These are phyloP conservation scores for Leishmania braziliensis DNA, from an alignment of 208 protist species.

Conservation along the genomic window DNA sequence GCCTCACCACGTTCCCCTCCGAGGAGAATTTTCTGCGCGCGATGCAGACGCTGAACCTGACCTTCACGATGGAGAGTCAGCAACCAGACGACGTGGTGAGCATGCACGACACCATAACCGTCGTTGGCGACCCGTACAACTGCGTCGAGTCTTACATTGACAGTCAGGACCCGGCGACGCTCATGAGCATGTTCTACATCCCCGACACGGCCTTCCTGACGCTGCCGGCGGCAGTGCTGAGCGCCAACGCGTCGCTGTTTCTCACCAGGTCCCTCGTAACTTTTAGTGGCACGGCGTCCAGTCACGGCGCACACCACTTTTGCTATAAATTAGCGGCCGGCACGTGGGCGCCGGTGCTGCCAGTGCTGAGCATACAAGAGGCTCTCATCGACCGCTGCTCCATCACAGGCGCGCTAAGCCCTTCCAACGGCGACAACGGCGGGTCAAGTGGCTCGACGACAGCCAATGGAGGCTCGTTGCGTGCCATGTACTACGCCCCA, in stretches of 20 bases:
- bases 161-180: constrained; percentile 27
- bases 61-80: constrained; percentile 61
- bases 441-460: neutral
- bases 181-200: constrained; percentile 57
- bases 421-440: constrained; percentile 33
- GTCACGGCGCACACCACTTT: constrained; percentile 49
- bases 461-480: constrained; percentile 25
- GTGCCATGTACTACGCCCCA: constrained; percentile 86
- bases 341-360: constrained; percentile 82
- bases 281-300: constrained; percentile 36
- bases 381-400: constrained; percentile 44
- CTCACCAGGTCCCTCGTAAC: constrained; percentile 47
- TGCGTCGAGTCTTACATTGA: constrained; percentile 78
- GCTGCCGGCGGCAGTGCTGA: constrained; percentile 53
- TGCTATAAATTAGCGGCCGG: constrained; percentile 77
- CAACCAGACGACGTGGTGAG: constrained; percentile 65
- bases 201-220: constrained; percentile 72
- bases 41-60: constrained; percentile 70
- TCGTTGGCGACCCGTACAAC: constrained; percentile 58
- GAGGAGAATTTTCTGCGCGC: constrained; percentile 47
- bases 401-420: constrained; percentile 29
- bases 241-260: constrained; percentile 36
- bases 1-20: constrained; percentile 60
- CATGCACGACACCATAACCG: constrained; percentile 53
- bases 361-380: constrained; percentile 43